Evolutionary conservation across 805 yeast species (phyloP), one percentile per base, ranked within the genome.

Genomic region (Myxozyma kluyveri): DNA sequence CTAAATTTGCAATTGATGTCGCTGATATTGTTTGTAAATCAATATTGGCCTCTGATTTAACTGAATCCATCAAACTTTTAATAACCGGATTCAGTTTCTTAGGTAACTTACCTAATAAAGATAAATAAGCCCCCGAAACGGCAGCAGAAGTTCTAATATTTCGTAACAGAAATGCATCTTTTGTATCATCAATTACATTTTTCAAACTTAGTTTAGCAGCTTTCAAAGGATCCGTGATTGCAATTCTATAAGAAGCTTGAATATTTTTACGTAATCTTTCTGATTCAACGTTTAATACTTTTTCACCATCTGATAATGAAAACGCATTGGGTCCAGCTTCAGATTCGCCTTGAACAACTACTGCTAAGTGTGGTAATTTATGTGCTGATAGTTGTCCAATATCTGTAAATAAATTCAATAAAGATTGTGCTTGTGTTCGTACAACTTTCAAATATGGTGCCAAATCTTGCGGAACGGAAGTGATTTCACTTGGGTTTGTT

Each of bases 311-410:
- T 39, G 78, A 85, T 37, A 93, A 67, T 14, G 88, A 80, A 69
- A 93, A 93, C 0, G 97, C 98, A 62, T 84, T 89, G 1, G 95
- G 88, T 1, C 96, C 97, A 1, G 97, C 96, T 54, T 87, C 95
- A 0, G 81, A 75, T 65, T 93, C 98, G 32, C 99, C 99, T 67
- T 89, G 91, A 3, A 91, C 96, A 7, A 90, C 82, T 3, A 89
- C 83, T 0, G 99, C 93, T 18, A 93, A 68, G 48, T 82, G 86
- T 0, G 97, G 97, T 3, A 88, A 67, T 64, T 83, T 84, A 19
- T 78, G 73, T 10, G 81, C 78, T 1, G 91, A 75, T 19, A 91
- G 68, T 67, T 84, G 85, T 3, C 91, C 96, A 29, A 75, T 79
- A 45, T 84, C 88, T 36, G 82, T 79, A 68, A 93, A 87, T 1